A percentile compares a stretch with the other conserved stretches of the same genome.
phyloP scores from a whole-genome alignment of 1,284 basidiomycete species.

The Malassezia equina region DNA sequence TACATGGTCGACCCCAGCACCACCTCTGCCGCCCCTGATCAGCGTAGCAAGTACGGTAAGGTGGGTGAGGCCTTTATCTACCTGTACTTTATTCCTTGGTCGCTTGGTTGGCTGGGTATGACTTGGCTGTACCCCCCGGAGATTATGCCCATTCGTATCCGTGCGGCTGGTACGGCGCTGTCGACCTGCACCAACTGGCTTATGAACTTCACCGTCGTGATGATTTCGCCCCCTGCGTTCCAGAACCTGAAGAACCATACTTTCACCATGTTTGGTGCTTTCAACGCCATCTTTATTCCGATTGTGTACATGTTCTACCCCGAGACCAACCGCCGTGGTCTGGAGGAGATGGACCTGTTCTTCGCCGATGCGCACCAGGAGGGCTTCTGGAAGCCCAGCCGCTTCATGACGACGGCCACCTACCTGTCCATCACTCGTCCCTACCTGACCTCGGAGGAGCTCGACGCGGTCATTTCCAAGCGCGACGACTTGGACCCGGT shows the following conservation, averaged over 20 bases:
- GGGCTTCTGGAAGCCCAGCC: conserved; percentile 21
- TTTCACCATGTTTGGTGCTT: conserved; percentile 43
- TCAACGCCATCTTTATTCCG: conserved; percentile 42
- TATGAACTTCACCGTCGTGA: conserved; percentile 51
- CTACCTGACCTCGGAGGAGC: conserved; percentile 24
- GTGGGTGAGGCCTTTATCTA: conserved; percentile 58
- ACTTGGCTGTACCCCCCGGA: conserved; percentile 52
- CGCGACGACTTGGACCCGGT: background rate
- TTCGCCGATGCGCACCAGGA: conserved; percentile 25
- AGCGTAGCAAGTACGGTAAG: conserved; percentile 9
- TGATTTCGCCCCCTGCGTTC: conserved; percentile 61
- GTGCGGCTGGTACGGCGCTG: conserved; percentile 48
- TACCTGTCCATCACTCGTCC: conserved; percentile 25
- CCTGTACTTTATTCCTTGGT: conserved; percentile 58
- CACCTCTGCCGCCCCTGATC: background rate
- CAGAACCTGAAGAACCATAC: conserved; percentile 56
- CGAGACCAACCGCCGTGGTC: conserved; percentile 42
- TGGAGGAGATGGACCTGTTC: conserved; percentile 43
- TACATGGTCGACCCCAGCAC: conserved; percentile 48
- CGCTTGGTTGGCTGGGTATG: conserved; percentile 64
- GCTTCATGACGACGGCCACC: conserved; percentile 28
- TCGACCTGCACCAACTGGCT: conserved; percentile 46
- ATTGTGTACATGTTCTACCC: conserved; percentile 45
- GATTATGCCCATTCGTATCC: conserved; percentile 46
- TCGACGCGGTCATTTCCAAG: conserved; percentile 23